Evolutionary conservation across 169 alveolate genomes (phyloP).

Genomic region (Plasmodium ovale): DNA sequence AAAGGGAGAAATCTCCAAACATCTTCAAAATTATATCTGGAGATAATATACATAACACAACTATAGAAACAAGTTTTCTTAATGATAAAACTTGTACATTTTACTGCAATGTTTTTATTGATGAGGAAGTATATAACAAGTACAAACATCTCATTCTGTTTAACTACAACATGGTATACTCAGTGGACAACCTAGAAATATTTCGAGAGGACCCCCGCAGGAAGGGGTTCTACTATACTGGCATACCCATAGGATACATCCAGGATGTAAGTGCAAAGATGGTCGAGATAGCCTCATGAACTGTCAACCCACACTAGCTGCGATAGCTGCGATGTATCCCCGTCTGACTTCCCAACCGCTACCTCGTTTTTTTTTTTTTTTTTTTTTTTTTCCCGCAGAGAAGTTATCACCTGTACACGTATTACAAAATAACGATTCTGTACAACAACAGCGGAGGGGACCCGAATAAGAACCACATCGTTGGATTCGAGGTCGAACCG

Average conservation of each 20-base stretch:
- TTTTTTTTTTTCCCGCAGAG: conserved; percentile 8
- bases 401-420: conserved; percentile 71
- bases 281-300: not conserved
- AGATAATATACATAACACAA: conserved; percentile 28
- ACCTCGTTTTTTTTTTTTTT: conserved; percentile 1
- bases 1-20: conserved; percentile 32
- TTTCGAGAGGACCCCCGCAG: conserved; percentile 44
- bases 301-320: not conserved
- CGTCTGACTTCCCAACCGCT: not conserved
- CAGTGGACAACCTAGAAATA: conserved; percentile 48
- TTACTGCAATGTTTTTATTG: conserved; percentile 48
- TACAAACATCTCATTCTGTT: conserved; percentile 47
- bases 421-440: conserved; percentile 75
- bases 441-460: conserved; percentile 29
- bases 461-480: conserved; percentile 78
- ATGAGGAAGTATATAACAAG: conserved; percentile 34
- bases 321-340: not conserved
- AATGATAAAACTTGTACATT: conserved; percentile 28
- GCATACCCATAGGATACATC: conserved; percentile 62
- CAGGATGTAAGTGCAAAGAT: conserved; percentile 18
- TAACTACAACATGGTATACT: conserved; percentile 48
- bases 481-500: conserved; percentile 86
- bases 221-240: conserved; percentile 56
- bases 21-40: conserved; percentile 56
- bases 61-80: conserved; percentile 44